A percentile compares a stretch with the other conserved stretches of the same genome.
Evolutionary conservation across 352 stramenopile genomes (phyloP).

Genomic region (Elongisporangium undulatum): DNA sequence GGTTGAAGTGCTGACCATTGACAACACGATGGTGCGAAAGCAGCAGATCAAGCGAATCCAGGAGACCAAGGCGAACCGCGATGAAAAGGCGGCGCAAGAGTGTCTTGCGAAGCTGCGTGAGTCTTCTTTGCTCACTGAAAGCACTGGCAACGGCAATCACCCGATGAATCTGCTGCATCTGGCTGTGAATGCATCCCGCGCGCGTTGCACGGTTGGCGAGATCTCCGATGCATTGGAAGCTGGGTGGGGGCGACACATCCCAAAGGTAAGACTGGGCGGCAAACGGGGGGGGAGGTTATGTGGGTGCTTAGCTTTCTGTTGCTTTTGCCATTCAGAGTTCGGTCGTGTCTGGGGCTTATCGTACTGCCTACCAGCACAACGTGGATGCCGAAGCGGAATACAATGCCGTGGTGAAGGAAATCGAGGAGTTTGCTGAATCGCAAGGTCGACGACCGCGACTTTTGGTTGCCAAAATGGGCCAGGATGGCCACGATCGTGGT

Average conservation of each 20-base stretch:
- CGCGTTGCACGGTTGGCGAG: slow-evolving; percentile 92
- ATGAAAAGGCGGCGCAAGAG: slow-evolving; percentile 71
- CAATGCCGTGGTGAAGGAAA: slow-evolving; percentile 78
- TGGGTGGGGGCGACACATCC: slow-evolving; percentile 93
- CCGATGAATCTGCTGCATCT: slow-evolving; percentile 94
- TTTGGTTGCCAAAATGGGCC: slow-evolving; percentile 94
- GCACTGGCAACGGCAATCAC: slow-evolving; percentile 76
- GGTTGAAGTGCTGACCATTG: slow-evolving; percentile 93
- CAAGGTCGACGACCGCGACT: slow-evolving; percentile 93
- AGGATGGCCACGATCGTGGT: slow-evolving; percentile 97
- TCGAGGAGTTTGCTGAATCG: slow-evolving; percentile 91
- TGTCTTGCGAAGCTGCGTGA: slow-evolving; percentile 35
- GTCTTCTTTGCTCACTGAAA: slow-evolving; percentile 55
- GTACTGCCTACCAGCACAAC: slow-evolving; percentile 47
- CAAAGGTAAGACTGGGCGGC: slow-evolving; percentile 30
- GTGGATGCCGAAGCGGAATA: slow-evolving; percentile 84
- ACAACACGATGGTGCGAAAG: slow-evolving; percentile 90
- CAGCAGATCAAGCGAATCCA: slow-evolving; percentile 88
- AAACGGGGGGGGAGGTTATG: background rate
- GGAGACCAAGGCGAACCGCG: slow-evolving; percentile 81
- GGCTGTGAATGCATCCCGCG: slow-evolving; percentile 89
- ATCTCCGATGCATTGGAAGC: slow-evolving; percentile 93
- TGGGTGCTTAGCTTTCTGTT: background rate
- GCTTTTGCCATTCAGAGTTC: slow-evolving; percentile 24
- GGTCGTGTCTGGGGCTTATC: slow-evolving; percentile 54